Base-by-base conservation (phyloP, 345 rosid species). In the Ailanthus altissimus region DNA sequence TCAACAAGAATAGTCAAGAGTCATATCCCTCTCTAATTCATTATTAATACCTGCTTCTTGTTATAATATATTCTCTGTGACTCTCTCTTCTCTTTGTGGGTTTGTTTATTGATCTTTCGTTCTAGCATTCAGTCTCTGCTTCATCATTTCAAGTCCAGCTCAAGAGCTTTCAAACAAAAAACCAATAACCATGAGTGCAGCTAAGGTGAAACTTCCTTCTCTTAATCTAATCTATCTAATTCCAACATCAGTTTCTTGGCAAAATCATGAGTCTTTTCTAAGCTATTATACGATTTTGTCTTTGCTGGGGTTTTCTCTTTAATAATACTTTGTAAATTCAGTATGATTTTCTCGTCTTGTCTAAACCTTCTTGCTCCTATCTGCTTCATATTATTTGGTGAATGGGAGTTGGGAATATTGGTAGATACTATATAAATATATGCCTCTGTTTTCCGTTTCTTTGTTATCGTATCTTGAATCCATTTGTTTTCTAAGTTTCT, bases 201-300 rank as follows among this genome's bases (percentile, higher is more conserved):
- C 79, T 83, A 84, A 79, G 79, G 87, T 84, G 67, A 76, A 64
- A 38, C 57, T 75, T 66, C 64, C 73, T 50, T 74, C 80, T 50
- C 70, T 60, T 60, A 76, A 13, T 50, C 25, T 75, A 69, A 14
- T 36, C 38, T 45, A 32, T 20, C 38, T 25, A 36, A 45, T 67
- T 43, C 18, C 15, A 26, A 58, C 45, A n/a, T 15, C 13, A 47
- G 57, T 58, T 77, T 73, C 70, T 42, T 61, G 21, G 45, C 21
- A 73, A 60, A 43, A 36, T 7, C 66, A 32, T 6, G 36, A 23
- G n/a, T 36, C 40, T 49, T 13, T 25, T 64, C 60, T 65, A 12
- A 7, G 28, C 11, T 57, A n/a, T n/a, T n/a, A n/a, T n/a, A n/a
- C n/a, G n/a, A n/a, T n/a, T n/a, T 40, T 8, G 57, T 25, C 20